phyloP scores from a whole-genome alignment of 2,329 filamentous ascomycete species.

The Lecanosticta acicola region DNA sequence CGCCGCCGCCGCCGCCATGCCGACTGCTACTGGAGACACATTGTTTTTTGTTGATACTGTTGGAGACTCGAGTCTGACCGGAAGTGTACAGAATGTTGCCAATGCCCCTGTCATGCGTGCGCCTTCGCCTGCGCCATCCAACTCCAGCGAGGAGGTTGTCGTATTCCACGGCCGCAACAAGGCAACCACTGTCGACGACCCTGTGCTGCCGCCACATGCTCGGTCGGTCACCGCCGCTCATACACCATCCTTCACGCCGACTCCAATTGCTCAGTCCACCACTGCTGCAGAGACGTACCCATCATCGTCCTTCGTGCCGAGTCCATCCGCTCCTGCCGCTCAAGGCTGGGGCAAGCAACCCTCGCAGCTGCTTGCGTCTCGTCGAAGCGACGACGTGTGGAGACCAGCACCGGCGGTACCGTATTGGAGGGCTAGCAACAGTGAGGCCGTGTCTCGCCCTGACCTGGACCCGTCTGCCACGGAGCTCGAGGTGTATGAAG shows the following conservation, averaged over 20 bases:
- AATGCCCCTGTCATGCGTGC: conserved; percentile 30
- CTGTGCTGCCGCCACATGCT: conserved; percentile 13
- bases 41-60: conserved; percentile 32
- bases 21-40: conserved; percentile 6
- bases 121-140: conserved; percentile 41
- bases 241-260: too few species aligned
- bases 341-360: conserved; percentile 21
- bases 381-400: conserved; percentile 17
- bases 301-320: too few species aligned
- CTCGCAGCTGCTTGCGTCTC: conserved; percentile 14
- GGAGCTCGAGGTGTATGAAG: conserved; percentile 13
- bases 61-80: conserved; percentile 27
- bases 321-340: too few species aligned
- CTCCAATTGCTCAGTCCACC: too few species aligned
- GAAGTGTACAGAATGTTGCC: conserved; percentile 10
- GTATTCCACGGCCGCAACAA: conserved; percentile 55
- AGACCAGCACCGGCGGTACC: conserved; percentile 22
- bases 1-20: conserved; percentile 2
- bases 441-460: conserved; percentile 13
- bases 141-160: conserved; percentile 69
- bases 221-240: conserved; percentile 44
- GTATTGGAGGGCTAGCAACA: conserved; percentile 26
- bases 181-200: conserved; percentile 25
- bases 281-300: neutral
- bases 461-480: conserved; percentile 17